Base-by-base conservation (phyloP, 768 basidiomycete genomes). In the Pholiota microspora region DNA sequence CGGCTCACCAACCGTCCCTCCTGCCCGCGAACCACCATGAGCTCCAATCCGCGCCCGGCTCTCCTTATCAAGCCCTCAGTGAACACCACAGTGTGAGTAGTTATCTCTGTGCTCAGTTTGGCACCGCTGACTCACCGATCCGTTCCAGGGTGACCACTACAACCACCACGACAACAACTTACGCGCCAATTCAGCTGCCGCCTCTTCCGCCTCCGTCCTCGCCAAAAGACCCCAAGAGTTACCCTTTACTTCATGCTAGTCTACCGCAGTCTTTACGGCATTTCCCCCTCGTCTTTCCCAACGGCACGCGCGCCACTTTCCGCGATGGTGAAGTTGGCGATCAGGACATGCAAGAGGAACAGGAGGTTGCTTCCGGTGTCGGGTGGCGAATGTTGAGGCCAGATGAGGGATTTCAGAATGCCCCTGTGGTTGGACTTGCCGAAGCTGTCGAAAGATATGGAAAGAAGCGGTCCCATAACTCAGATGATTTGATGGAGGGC, bases 111-210 rank as follows among this genome's bases (percentile, higher is more conserved):
- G 56, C 3, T 27, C 24, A 9, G 23, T 47, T 25, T 7, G n/a
- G 24, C 18, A 49, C 47, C 47, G 53, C 56, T 67, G 64, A 66
- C 51, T 67, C 58, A 62, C 60, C 56, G 53, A 47, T 59, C 56
- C 55, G 59, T 36, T 60, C 32, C 65, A 94, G 92, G 51, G 89
- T 94, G 63, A 87, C 91, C 62, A 94, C 92, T 46, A 93, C 89
- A n/a, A 94, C 92, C 1, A 92, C 89, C 0, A 94, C 92, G 1
- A 94, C 92, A 1, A 94, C 92, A 2, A 84, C 87, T 9, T 92
- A 94, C 73, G 87, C 92, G 52, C 92, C 92, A n/a, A 92, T 94
- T 58, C 86, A 83, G 34, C 68, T 94, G 2, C 92, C 92, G 1
- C 72, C 86, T 7, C 71, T 93, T 2, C 89, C 91, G 7, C 72